phyloP scores from a whole-genome alignment of 768 basidiomycete species.

The Tylopilus vinaceipallidus region DNA sequence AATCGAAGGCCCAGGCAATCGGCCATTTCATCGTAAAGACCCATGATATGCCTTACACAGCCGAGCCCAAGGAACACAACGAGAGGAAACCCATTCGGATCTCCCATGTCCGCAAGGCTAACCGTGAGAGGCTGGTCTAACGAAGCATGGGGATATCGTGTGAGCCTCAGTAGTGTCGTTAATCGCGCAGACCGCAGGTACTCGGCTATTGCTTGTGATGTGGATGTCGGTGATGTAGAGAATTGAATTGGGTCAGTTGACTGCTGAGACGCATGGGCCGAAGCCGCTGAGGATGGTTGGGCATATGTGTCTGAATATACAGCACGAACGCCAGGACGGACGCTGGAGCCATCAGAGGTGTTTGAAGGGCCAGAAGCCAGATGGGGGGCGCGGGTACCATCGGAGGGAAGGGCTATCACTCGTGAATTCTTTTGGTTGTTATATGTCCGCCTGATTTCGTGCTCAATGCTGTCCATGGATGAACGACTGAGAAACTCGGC shows the following conservation, averaged over 20 bases:
- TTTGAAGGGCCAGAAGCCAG: constrained; percentile 39
- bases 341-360: constrained; percentile 56
- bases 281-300: constrained; percentile 43
- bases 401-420: constrained; percentile 38
- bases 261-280: constrained; percentile 21
- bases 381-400: constrained; percentile 38
- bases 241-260: constrained; percentile 28
- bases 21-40: constrained; percentile 95
- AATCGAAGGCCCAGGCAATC: constrained; percentile 80
- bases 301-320: constrained; percentile 53
- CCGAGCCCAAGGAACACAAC: constrained; percentile 92
- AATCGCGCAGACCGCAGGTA: constrained; percentile 85
- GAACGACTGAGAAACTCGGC: constrained; percentile 71
- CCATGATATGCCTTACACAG: constrained; percentile 92
- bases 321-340: constrained; percentile 24
- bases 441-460: constrained; percentile 73
- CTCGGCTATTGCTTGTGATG: constrained; percentile 75
- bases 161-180: constrained; percentile 78
- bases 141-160: constrained; percentile 76
- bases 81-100: constrained; percentile 80
- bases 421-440: constrained; percentile 48
- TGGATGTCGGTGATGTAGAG: constrained; percentile 48
- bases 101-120: constrained; percentile 92
- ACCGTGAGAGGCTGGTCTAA: constrained; percentile 73
- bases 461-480: constrained; percentile 83